Base-by-base conservation (phyloP, 2,329 filamentous ascomycete species). In the Tolypocladium inflatum region DNA sequence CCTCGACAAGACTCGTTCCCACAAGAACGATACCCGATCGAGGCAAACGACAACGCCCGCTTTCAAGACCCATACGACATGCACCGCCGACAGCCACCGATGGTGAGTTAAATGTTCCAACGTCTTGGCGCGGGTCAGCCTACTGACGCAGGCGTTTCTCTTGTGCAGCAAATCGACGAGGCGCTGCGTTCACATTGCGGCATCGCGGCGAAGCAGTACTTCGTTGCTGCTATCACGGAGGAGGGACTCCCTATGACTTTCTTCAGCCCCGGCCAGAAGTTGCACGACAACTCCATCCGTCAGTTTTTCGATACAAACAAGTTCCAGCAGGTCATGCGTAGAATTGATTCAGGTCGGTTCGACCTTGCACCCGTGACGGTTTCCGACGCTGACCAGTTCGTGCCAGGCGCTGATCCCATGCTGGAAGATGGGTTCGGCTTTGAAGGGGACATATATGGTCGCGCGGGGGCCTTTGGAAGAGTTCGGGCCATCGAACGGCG, bases 111-210 rank as follows among this genome's bases (percentile, higher is more conserved):
- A 23, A 39, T 23, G 21, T 21, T 42, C 19, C 30, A 52, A n/a
- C 4, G 5, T 13, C 17, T 37, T 37, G 10, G 19, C 30, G 30
- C 19, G 10, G 11, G 30, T n/a, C 19, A 48, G 41, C 19, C 26
- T 33, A 3, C 38, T 61, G 54, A 33, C 21, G 43, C 52, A 35
- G 43, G 33, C 30, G 11, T 38, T 38, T 38, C 61, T 62, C 42
- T 19, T 33, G 4, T 19, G 55, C 50, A 81, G 78, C 70, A 78
- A 64, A 80, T 84, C 39, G 76, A 77, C 39, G 74, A 77, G 60
- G 80, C 78, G 33, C 69, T 85, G 13, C 73, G 77, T 19, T 76
- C 80, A 54, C 73, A 80, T 45, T 83, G 80, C 62, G 74, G 76
- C 42, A 80, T 84, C 52, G 74, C 78, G 2, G 76, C 76, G 13